Evolutionary conservation across 2,329 filamentous ascomycete genomes (phyloP).

Genomic region (Fusarium sp.): DNA sequence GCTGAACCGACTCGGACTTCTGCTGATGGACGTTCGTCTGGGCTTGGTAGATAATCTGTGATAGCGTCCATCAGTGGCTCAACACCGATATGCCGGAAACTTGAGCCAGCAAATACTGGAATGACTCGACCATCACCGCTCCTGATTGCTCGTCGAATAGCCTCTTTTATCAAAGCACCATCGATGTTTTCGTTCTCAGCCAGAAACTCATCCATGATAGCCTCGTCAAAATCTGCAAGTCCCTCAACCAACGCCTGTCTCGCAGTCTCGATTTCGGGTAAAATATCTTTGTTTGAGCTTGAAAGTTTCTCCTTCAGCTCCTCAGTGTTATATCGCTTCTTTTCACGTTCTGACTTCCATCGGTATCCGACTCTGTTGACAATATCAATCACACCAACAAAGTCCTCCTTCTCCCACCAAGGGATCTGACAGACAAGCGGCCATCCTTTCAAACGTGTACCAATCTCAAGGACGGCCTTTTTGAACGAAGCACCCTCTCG

Average conservation of each 20-base stretch:
- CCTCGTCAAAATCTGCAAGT: constrained; percentile 88
- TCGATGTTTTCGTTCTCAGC: constrained; percentile 81
- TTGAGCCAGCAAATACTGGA: constrained; percentile 90
- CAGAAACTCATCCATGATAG: constrained; percentile 85
- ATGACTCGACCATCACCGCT: constrained; percentile 77
- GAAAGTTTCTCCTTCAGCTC: constrained; percentile 54
- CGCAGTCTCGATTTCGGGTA: constrained; percentile 77
- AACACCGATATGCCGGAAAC: constrained; percentile 93
- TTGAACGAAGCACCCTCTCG: constrained; percentile 82
- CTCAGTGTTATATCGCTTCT: constrained; percentile 49
- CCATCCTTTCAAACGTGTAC: constrained; percentile 80
- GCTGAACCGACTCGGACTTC: constrained; percentile 77
- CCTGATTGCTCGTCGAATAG: constrained; percentile 77
- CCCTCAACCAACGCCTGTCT: constrained; percentile 82
- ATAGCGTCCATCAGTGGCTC: constrained; percentile 91
- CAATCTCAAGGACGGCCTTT: constrained; percentile 86
- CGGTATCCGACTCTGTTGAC: constrained; percentile 78
- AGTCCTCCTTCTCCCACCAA: constrained; percentile 86
- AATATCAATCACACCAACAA: constrained; percentile 87
- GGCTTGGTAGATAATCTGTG: constrained; percentile 86
- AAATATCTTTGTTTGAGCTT: constrained; percentile 61
- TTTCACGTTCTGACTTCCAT: constrained; percentile 66
- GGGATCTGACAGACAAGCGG: constrained; percentile 95
- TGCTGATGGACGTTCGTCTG: constrained; percentile 80
- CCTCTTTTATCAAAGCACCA: constrained; percentile 72